Evolutionary conservation across 164 flowering plant species (phyloP).

Genomic region (Umbilicus rupestris): DNA sequence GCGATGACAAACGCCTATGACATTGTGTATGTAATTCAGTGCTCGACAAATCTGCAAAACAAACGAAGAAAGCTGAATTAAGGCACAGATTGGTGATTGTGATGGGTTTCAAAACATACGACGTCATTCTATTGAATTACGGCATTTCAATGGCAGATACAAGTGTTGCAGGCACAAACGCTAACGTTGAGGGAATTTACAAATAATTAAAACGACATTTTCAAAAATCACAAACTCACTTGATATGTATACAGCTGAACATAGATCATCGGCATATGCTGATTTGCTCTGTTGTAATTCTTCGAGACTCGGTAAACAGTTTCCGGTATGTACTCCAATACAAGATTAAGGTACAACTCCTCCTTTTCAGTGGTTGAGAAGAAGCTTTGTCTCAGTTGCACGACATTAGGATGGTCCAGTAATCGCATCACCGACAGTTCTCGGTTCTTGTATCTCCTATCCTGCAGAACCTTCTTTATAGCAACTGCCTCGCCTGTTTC

Average conservation of each 20-base stretch:
- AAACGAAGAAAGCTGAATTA: not conserved
- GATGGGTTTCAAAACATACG: not conserved
- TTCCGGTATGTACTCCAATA: conserved; percentile 4
- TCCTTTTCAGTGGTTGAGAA: conserved; percentile 6
- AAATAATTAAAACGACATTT: not conserved
- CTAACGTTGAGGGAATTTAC: not conserved
- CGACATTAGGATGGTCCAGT: conserved; percentile 3
- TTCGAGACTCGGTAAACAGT: conserved; percentile 1
- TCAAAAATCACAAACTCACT: not conserved
- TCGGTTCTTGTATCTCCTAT: conserved; percentile 4
- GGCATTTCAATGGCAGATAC: not conserved
- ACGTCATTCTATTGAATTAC: not conserved
- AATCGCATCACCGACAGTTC: conserved; percentile 2
- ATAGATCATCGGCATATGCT: conserved; percentile 1
- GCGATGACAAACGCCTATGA: conserved; percentile 89
- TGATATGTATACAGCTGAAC: conserved; percentile 1
- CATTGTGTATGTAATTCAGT: conserved; percentile 70
- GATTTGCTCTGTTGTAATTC: not conserved
- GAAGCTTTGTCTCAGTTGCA: conserved; percentile 6
- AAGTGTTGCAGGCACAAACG: not conserved
- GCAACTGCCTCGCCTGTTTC: conserved; percentile 7
- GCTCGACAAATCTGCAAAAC: conserved; percentile 76
- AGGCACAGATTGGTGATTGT: not conserved
- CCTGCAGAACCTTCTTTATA: conserved; percentile 1
- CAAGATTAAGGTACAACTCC: conserved; percentile 1